Evolutionary conservation across 2,329 filamentous ascomycete genomes (phyloP).

Genomic region (Penicillium sp.): DNA sequence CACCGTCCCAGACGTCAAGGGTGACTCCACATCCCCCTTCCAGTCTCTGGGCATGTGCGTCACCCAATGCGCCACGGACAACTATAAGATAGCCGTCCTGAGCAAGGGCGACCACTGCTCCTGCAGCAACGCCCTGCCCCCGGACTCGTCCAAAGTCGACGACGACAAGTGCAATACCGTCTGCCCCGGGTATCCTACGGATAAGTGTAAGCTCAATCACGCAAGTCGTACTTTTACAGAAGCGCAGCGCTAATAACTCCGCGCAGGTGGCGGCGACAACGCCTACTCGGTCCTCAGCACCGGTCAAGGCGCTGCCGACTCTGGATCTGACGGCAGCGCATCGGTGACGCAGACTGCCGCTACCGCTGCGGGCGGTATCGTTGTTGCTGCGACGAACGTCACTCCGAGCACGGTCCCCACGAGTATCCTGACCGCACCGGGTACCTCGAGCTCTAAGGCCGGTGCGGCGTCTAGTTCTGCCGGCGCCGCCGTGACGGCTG

Average conservation of each 20-base stretch:
- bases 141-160: slow-evolving; percentile 15
- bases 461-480: slow-evolving; percentile 8
- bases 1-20: slow-evolving; percentile 9
- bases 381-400: slow-evolving; percentile 21
- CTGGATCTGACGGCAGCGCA: slow-evolving; percentile 4
- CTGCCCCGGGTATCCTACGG: slow-evolving; percentile 23
- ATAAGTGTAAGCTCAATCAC: slow-evolving; percentile 20
- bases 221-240: too few species aligned
- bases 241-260: not conserved
- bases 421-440: slow-evolving; percentile 25
- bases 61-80: slow-evolving; percentile 11
- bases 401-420: slow-evolving; percentile 12
- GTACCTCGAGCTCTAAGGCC: slow-evolving; percentile 11
- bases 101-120: slow-evolving; percentile 22
- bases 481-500: slow-evolving; percentile 2
- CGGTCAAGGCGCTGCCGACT: slow-evolving; percentile 1
- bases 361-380: slow-evolving; percentile 22
- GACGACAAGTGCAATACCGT: slow-evolving; percentile 21
- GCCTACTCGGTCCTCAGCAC: slow-evolving; percentile 22
- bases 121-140: slow-evolving; percentile 25
- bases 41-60: slow-evolving; percentile 19
- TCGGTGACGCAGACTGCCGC: slow-evolving; percentile 8
- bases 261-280: not conserved
- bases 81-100: slow-evolving; percentile 22
- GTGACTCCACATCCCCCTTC: slow-evolving; percentile 7